These are phyloP conservation scores for Talaromyces sp. DNA, from an alignment of 2,329 filamentous ascomycete genomes.

Conservation along the genomic window DNA sequence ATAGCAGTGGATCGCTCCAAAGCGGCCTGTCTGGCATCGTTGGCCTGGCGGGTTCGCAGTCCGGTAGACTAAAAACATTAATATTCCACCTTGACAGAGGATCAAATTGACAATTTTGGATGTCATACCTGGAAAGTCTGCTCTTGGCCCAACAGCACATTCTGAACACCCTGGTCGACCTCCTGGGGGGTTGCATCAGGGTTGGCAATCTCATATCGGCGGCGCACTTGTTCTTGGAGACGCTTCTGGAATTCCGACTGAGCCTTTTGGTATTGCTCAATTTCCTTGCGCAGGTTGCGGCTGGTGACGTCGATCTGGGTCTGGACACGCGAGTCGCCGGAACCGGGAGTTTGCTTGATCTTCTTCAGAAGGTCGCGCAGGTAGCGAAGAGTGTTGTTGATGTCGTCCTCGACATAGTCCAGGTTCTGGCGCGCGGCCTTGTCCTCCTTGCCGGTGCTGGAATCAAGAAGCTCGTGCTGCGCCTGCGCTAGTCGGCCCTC, in stretches of 20 bases:
- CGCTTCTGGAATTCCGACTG: constrained; percentile 77
- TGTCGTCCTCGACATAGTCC: constrained; percentile 67
- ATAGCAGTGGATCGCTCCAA: constrained; percentile 79
- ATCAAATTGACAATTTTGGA: too few species aligned
- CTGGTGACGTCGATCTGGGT: constrained; percentile 78
- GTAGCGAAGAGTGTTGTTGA: constrained; percentile 75
- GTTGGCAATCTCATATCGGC: constrained; percentile 85
- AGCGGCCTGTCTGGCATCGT: constrained; percentile 73
- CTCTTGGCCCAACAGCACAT: constrained; percentile 55
- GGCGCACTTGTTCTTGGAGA: constrained; percentile 74
- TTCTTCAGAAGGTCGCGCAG: constrained; percentile 73
- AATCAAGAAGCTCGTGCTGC: constrained; percentile 68
- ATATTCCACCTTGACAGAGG: background rate
- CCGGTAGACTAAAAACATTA: constrained; percentile 24
- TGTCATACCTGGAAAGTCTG: constrained; percentile 78
- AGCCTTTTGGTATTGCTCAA: constrained; percentile 73
- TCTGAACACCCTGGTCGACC: constrained; percentile 70
- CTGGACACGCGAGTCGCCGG: constrained; percentile 65
- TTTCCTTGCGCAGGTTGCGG: constrained; percentile 71
- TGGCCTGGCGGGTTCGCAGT: constrained; percentile 62
- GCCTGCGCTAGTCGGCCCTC: constrained; percentile 47
- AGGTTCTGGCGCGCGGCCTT: constrained; percentile 63
- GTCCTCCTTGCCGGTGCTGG: constrained; percentile 64
- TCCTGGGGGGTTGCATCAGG: constrained; percentile 76
- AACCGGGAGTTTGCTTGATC: constrained; percentile 77